Conservation (phyloP, 2,329 filamentous ascomycete genomes). For the Ophiocordyceps camponoti-rufipedis region DNA sequence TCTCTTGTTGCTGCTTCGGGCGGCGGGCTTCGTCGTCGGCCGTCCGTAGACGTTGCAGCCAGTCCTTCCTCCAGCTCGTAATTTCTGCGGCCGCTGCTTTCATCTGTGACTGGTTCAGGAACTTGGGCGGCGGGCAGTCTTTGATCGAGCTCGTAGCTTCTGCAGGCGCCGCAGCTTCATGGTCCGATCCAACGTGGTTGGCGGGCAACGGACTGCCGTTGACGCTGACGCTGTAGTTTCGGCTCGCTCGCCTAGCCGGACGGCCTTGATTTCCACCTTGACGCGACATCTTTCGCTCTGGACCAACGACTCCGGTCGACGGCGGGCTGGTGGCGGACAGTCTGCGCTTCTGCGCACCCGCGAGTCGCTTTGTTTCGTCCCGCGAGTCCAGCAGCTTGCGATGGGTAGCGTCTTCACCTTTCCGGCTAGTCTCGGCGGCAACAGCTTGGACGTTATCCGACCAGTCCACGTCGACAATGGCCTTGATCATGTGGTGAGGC, state of each 20-base stretch:
- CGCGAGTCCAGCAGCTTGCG: not conserved
- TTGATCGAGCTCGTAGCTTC: not conserved
- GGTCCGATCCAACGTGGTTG: not conserved
- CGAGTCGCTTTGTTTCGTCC: not conserved
- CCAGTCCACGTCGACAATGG: not conserved
- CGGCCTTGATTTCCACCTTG: not conserved
- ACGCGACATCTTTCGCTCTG: not conserved
- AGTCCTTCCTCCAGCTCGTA: not conserved
- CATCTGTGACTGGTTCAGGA: not conserved
- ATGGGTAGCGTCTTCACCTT: not conserved
- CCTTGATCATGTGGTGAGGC: not conserved
- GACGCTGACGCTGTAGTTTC: conserved; percentile 2
- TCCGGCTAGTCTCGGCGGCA: not conserved
- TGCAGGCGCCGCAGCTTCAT: not conserved
- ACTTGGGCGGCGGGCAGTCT: not conserved
- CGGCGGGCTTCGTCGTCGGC: not conserved
- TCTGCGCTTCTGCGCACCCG: not conserved
- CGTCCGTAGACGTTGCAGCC: not conserved
- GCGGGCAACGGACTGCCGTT: conserved; percentile 2
- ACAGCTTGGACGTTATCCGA: not conserved
- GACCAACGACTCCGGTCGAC: not conserved
- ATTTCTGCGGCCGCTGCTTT: not conserved
- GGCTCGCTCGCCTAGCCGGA: not conserved
- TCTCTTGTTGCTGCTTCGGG: not conserved
- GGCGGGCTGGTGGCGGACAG: not conserved